Conservation (phyloP, 106 monocot species). For the Dendrobium catenatum region DNA sequence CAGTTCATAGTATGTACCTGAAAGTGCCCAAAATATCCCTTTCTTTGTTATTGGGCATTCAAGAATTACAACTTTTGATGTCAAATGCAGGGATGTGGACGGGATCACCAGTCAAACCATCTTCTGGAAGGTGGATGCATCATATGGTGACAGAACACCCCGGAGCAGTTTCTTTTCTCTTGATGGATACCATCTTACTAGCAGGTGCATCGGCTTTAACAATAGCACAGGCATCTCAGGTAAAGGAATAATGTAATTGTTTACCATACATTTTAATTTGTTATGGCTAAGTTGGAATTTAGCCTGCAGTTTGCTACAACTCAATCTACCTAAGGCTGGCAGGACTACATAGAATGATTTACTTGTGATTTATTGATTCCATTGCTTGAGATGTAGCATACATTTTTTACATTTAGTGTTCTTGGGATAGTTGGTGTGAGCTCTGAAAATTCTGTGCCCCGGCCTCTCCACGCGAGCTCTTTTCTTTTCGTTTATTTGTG, state of each 20-base stretch:
- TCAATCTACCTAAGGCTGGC: background rate
- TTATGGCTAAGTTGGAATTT: background rate
- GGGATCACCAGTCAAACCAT: constrained; percentile 25
- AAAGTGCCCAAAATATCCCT: background rate
- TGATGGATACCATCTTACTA: constrained; percentile 47
- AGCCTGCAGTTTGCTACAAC: background rate
- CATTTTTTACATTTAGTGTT: background rate
- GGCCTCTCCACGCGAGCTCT: no score
- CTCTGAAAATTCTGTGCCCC: no score
- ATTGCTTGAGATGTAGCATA: background rate
- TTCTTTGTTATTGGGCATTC: constrained; percentile 4
- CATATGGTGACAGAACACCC: constrained; percentile 49
- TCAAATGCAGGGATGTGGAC: constrained; percentile 62
- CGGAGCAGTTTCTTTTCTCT: constrained; percentile 61
- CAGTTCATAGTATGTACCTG: constrained; percentile 53
- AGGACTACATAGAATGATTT: background rate
- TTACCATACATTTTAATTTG: background rate
- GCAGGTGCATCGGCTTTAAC: constrained; percentile 51
- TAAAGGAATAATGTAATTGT: constrained; percentile 10
- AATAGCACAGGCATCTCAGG: constrained; percentile 67
- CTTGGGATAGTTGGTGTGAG: background rate
- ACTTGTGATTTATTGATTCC: background rate
- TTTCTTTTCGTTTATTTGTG: no score
- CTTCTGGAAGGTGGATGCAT: constrained; percentile 54
- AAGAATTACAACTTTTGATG: background rate